Evolutionary conservation across 139 green algal genomes (phyloP), one percentile per base, ranked within the genome.

Genomic region (Picochlorum sp.): DNA sequence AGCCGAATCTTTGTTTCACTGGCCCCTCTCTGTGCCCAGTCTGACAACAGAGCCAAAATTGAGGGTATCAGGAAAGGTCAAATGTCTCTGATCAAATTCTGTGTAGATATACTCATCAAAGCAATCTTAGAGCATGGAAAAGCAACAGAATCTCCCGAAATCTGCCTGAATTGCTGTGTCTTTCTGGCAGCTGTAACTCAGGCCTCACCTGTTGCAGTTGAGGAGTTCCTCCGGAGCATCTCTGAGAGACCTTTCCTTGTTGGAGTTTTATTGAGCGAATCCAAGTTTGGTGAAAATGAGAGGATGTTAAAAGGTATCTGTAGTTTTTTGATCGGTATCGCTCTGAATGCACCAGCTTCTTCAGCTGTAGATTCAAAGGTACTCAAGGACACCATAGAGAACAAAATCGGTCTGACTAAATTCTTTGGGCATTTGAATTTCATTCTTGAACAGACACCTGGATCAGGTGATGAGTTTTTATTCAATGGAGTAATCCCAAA

Each of bases 351-450:
- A 26, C n/a, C 47, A 26, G 16, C 47, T 26, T 20, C 47, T 9
- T 54, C 18, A 20, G n/a, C 47, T 5, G 47, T 54, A 1, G n/a
- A 54, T 54, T 21, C 47, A 26, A 54, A 54, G 47, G n/a, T 54
- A 21, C n/a, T 54, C 5, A 21, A 54, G n/a, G 47, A 54, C 47
- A 21, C 47, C n/a, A 54, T 54, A 9, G n/a, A 54, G 15, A 21
- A 54, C 47, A 54, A 54, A 21, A 23, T 54, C 11, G 47, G 47
- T 9, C 7, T 54, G 16, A 21, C 16, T 24, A 54, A 1, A 9
- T 54, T 54, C 47, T 26, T 54, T 20, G 47, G 47, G 24, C n/a
- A 54, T 54, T 54, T 54, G n/a, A 21, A 54, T 21, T 54, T 54
- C 47, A 20, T 54, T 54, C n/a, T 26, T 54, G 47, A 54, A 6